These are phyloP conservation scores for Tuber umbilicatum DNA, from an alignment of 495 filamentous ascomycete genomes.

Conservation along the genomic window DNA sequence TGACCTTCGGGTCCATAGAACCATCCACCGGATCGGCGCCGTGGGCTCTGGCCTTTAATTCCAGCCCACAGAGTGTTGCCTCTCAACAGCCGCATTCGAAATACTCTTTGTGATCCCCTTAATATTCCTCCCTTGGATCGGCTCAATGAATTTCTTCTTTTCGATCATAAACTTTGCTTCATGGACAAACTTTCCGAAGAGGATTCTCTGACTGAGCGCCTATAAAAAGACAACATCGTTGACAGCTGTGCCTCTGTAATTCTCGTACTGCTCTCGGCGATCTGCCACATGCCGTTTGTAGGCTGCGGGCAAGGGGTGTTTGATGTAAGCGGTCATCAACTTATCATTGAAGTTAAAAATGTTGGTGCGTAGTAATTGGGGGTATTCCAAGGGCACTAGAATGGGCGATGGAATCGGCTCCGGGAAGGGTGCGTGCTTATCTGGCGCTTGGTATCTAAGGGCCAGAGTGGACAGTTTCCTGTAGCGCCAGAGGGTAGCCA, in stretches of 20 bases:
- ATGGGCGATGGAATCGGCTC: constrained; percentile 74
- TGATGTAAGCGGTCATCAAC: constrained; percentile 78
- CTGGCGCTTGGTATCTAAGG: constrained; percentile 88
- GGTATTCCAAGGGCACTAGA: constrained; percentile 81
- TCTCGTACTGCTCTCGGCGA: constrained; percentile 78
- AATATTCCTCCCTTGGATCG: constrained; percentile 75
- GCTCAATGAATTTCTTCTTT: constrained; percentile 63
- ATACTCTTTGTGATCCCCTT: constrained; percentile 80
- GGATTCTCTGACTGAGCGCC: constrained; percentile 82
- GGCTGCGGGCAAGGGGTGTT: constrained; percentile 71
- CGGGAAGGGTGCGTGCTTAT: constrained; percentile 97
- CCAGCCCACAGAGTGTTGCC: constrained; percentile 78
- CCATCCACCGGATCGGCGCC: constrained; percentile 71
- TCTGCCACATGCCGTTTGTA: constrained; percentile 61
- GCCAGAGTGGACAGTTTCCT: constrained; percentile 84
- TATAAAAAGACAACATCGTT: constrained; percentile 88
- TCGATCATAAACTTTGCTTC: constrained; percentile 94
- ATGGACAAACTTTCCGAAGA: constrained; percentile 98
- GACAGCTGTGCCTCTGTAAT: constrained; percentile 88
- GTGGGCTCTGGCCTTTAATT: constrained; percentile 89
- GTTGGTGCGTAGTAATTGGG: constrained; percentile 80
- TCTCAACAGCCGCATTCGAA: constrained; percentile 81
- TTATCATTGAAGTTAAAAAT: constrained; percentile 82
- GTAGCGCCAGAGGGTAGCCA: constrained; percentile 85
- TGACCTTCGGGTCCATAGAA: constrained; percentile 45